Evolutionary conservation across 208 protist species (phyloP), one percentile per base, ranked within the genome.

Genomic region (Leishmania turanica): DNA sequence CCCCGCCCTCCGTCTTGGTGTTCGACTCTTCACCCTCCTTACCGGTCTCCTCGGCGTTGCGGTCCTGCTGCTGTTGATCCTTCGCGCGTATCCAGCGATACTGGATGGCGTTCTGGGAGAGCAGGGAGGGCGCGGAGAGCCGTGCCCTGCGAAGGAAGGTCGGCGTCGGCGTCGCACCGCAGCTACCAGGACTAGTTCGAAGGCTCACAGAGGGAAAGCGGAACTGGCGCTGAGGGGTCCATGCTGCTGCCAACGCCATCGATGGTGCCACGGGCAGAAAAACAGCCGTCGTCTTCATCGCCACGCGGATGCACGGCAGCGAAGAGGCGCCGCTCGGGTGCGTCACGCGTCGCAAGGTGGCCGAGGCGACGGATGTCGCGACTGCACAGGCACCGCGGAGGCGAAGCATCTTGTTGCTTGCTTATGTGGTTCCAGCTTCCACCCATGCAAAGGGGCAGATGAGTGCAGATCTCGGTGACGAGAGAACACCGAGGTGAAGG

Each of bases 61-160:
- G 6, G 56, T 65, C 42, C 9, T 65, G 47, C 72, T 78, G 68
- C 68, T 79, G 78, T 40, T 76, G 58, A 27, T 77, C 73, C 73
- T 82, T 85, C 65, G 75, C 77, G 65, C 82, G 82, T 37, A 85
- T 75, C 45, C 70, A 79, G 45, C 82, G 82, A 49, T 66, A 53
- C 77, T 85, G 79, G 5, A 65, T 15, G 19, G 31, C 13, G 40
- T 76, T 27, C 65, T 34, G 27, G 5, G 37, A 73, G 11, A 64
- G n/a, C 4, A 6, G 0, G 6, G 69, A 42, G 51, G 66, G n/a
- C 24, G 76, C 37, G 54, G 37, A 19, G 15, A 77, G 74, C 40
- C 56, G 74, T 64, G 56, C 74, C 37, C 74, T 47, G 19, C 74
- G 74, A 56, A 62, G 40, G 74, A 77, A 77, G 40, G 74, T 40